Evolutionary conservation across 805 yeast species (phyloP), one percentile per base, ranked within the genome.

Genomic region (Metschnikowia colocasiae): DNA sequence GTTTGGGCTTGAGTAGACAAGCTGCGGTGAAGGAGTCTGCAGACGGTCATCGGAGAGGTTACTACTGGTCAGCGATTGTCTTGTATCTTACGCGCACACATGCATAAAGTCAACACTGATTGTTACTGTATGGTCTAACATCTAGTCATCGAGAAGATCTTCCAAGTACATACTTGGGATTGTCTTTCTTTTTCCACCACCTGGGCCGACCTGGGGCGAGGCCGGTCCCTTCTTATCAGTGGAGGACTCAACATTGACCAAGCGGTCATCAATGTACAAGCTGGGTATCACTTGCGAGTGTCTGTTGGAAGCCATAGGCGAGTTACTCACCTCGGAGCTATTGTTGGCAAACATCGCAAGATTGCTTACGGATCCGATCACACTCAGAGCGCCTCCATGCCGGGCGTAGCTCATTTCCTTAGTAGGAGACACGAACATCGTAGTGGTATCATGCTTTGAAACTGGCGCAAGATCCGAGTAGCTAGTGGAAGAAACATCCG

Each of bases 381-480:
- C 12, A 12, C 19, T n/a, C 20, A 20, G 36, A 5, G 30, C 8
- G 27, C 37, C 43, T 40, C 59, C 58, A 27, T 58, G 62, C 36
- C 71, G 64, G 55, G 67, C 71, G 55, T 75, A 76, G 47, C 71
- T 71, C 78, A 82, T 77, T 57, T 85, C 89, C 15, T 82, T 83
- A 1, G 95, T 87, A 29, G 95, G 95, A 2, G 94, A 86, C 45
- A 86, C 79, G 63, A 84, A 87, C 77, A 83, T 73, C 45, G 61
- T 69, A 32, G 78, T 73, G 55, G 69, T 63, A 50, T 74, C 79
- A 45, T 68, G 66, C 48, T 67, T 66, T 10, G 71, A 55, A 0
- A 73, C 62, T 4, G 48, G 43, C 13, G 58, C 68, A 10, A 53
- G 51, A 16, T 65, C 71, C 12, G 65, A 60, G 40, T 59, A 61